phyloP scores from a whole-genome alignment of 1,284 basidiomycete genomes.

The Melampsora americana region DNA sequence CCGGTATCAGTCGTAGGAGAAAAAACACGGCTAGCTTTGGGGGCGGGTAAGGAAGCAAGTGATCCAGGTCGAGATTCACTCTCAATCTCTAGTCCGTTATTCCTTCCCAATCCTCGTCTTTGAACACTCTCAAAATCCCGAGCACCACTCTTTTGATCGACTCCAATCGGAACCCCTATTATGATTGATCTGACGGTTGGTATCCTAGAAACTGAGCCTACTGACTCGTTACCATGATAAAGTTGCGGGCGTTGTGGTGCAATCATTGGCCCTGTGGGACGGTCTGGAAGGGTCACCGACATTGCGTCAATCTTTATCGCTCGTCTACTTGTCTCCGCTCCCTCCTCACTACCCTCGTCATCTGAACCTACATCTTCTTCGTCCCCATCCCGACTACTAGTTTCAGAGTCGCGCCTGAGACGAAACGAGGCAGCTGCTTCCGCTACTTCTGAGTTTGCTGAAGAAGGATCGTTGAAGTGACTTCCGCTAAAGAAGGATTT shows the following conservation, averaged over 20 bases:
- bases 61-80: background rate
- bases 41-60: background rate
- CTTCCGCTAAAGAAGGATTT: background rate
- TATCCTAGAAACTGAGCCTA: background rate
- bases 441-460: background rate
- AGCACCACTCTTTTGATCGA: background rate
- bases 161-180: background rate
- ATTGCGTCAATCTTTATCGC: background rate
- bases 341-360: slow-evolving; percentile 35
- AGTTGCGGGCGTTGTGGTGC: background rate
- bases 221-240: background rate
- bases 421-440: slow-evolving; percentile 25
- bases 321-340: background rate
- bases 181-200: slow-evolving; percentile 4
- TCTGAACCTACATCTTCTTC: slow-evolving; percentile 41
- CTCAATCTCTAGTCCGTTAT: background rate
- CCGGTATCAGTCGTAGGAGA: slow-evolving; percentile 3
- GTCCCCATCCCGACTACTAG: slow-evolving; percentile 39
- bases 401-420: slow-evolving; percentile 26
- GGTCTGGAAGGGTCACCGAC: background rate
- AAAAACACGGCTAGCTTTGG: slow-evolving; percentile 4
- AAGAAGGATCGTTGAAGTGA: slow-evolving; percentile 11
- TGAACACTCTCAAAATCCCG: background rate
- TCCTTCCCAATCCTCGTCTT: background rate
- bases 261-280: background rate